Evolutionary conservation across 2,329 filamentous ascomycete genomes (phyloP).

Genomic region (Fusarium floridanum): DNA sequence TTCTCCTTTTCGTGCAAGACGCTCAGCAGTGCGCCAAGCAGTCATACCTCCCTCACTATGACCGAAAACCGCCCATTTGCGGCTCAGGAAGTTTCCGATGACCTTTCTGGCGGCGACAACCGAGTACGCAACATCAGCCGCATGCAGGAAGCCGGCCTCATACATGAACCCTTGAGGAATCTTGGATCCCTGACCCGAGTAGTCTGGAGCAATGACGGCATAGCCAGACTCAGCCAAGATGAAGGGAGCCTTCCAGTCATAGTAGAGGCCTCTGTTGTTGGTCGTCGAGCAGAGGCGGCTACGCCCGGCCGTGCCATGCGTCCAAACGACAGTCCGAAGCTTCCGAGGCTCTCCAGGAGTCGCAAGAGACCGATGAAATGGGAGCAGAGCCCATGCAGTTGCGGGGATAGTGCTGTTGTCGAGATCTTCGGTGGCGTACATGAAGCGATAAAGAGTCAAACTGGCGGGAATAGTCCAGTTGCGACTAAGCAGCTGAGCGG

Average conservation of each 20-base stretch:
- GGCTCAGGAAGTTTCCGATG: constrained; percentile 15
- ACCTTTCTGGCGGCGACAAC: constrained; percentile 32
- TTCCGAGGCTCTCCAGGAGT: neutral
- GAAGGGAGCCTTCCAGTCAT: constrained; percentile 40
- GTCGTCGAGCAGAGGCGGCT: constrained; percentile 38
- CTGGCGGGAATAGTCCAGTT: constrained; percentile 15
- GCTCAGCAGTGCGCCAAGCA: constrained; percentile 42
- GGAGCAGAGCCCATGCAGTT: neutral
- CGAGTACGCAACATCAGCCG: constrained; percentile 30
- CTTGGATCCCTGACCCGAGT: constrained; percentile 22
- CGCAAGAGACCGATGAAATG: neutral
- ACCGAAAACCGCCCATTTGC: constrained; percentile 41
- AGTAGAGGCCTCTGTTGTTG: constrained; percentile 41
- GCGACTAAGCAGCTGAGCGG: neutral
- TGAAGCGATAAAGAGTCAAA: constrained; percentile 1
- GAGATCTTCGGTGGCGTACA: constrained; percentile 7
- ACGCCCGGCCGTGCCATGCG: constrained; percentile 43
- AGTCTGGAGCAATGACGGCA: constrained; percentile 17
- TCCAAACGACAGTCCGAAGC: constrained; percentile 39
- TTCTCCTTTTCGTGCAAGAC: constrained; percentile 25
- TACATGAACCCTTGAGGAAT: constrained; percentile 40
- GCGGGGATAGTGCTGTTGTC: neutral
- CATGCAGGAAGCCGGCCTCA: constrained; percentile 33
- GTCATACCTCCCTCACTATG: constrained; percentile 45
- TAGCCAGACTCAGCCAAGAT: constrained; percentile 25